Evolutionary conservation across 306 rosid species (phyloP).

Genomic region (Mucuna pruriens): DNA sequence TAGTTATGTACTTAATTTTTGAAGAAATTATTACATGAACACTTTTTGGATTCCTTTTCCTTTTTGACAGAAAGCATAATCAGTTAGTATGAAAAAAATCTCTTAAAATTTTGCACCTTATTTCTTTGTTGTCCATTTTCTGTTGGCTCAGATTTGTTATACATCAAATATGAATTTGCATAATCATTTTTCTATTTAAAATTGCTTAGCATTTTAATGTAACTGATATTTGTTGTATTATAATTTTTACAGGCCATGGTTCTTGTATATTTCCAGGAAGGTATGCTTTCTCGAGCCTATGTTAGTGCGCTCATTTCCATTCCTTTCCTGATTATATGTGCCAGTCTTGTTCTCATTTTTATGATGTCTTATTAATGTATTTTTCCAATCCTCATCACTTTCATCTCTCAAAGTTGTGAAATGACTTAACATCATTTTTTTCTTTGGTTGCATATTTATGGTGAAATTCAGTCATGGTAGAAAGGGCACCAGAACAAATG

Average conservation of each 20-base stretch:
- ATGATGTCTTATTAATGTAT: neutral
- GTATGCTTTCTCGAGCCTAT: conserved; percentile 46
- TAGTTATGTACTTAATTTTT: neutral
- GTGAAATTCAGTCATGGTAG: conserved; percentile 56
- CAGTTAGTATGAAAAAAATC: neutral
- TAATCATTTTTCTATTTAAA: neutral
- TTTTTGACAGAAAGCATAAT: neutral
- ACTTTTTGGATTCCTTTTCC: neutral
- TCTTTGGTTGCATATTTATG: conserved; percentile 34
- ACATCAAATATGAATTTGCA: neutral
- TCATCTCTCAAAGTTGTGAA: neutral
- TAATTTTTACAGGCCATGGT: conserved; percentile 69
- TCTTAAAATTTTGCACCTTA: neutral
- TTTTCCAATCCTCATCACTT: neutral
- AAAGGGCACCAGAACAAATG: conserved; percentile 61
- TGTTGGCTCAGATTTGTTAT: neutral
- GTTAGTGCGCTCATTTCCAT: neutral
- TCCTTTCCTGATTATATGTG: conserved; percentile 1
- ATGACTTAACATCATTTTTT: neutral
- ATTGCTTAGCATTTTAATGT: conserved; percentile 1
- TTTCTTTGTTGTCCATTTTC: conserved; percentile 18
- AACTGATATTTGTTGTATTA: conserved; percentile 34
- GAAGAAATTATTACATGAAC: neutral
- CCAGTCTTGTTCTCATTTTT: conserved; percentile 14
- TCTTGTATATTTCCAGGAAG: conserved; percentile 85